Conservation (phyloP, 805 yeast species). For the Saccharomycopsis sp. region DNA sequence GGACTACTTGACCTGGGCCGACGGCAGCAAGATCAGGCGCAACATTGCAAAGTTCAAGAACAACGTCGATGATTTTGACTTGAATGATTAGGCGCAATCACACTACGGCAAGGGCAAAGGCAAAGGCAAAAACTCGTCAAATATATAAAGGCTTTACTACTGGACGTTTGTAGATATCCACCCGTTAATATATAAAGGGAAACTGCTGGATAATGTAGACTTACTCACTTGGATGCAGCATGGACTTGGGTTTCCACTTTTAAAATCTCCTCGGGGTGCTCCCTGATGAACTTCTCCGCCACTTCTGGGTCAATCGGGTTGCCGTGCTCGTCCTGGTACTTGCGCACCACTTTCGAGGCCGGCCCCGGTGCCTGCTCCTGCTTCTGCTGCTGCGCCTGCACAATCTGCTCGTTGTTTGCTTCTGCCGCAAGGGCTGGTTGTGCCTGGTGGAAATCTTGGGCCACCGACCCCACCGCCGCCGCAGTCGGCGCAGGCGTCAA, state of each 20-base stretch:
- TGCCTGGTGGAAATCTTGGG: background rate
- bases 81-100: constrained; percentile 24
- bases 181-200: too few species aligned
- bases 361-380: constrained; percentile 19
- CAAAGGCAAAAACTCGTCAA: background rate
- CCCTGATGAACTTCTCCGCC: constrained; percentile 23
- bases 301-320: constrained; percentile 29
- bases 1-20: constrained; percentile 98
- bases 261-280: constrained; percentile 20
- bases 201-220: too few species aligned
- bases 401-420: constrained; percentile 10
- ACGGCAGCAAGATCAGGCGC: constrained; percentile 83
- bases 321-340: constrained; percentile 32
- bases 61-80: constrained; percentile 50
- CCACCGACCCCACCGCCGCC: background rate
- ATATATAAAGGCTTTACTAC: too few species aligned
- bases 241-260: constrained; percentile 19
- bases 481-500: constrained; percentile 2
- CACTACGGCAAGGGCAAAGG: background rate
- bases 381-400: constrained; percentile 1
- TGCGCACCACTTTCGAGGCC: constrained; percentile 24
- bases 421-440: too few species aligned
- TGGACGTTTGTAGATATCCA: too few species aligned
- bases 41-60: constrained; percentile 84
- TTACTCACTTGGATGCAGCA: background rate